Base-by-base conservation (phyloP, 2,329 filamentous ascomycete genomes). In the Ascochyta lentis region DNA sequence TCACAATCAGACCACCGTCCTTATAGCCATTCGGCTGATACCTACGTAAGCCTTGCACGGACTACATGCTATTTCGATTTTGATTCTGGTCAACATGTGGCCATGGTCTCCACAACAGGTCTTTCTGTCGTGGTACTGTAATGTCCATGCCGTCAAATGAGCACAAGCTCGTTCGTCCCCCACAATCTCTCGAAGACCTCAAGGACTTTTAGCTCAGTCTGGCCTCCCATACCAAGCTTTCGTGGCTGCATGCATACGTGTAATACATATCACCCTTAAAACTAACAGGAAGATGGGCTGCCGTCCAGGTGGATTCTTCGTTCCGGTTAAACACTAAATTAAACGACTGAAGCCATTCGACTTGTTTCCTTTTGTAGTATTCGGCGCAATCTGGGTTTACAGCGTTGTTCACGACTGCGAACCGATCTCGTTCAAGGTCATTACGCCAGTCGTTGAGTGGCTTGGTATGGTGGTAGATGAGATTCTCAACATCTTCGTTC, bases 1-100 rank as follows among this genome's bases (percentile, higher is more conserved):
- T 77, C 5, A 81, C 60, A 33, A 82, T 73, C 8, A 83, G 60
- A 1, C 79, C 80, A 15, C 80, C 80, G 49, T 83, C 80, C 2
- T 80, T 70, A 1, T 73, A 73, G 0, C 80, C 80, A 37, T 78
- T 78, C 1, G 78, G 79, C 7, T 75, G 70, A 10, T 74, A 76
- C 63, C 81, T 81, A 1, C 81, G 58, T 4, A 82, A 63, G 0
- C 80, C 79, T 31, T 81, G 79, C 0, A 81, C 68, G 40, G 71
- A 75, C 40, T 71, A 67, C 75, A 71, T 75, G 51, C 77, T 79
- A 56, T 78, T 78, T 3, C 75, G 68, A 5, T 74, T 57, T 0
- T 73, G 78, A 27, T 71, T 75, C 58, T 81, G 77, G 61, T 81
- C 79, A 26, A 52, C 55, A 41, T 65, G 77, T 19, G 71, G 69